phyloP scores from a whole-genome alignment of 1,284 basidiomycete species.

The Heterobasidion occidentale region DNA sequence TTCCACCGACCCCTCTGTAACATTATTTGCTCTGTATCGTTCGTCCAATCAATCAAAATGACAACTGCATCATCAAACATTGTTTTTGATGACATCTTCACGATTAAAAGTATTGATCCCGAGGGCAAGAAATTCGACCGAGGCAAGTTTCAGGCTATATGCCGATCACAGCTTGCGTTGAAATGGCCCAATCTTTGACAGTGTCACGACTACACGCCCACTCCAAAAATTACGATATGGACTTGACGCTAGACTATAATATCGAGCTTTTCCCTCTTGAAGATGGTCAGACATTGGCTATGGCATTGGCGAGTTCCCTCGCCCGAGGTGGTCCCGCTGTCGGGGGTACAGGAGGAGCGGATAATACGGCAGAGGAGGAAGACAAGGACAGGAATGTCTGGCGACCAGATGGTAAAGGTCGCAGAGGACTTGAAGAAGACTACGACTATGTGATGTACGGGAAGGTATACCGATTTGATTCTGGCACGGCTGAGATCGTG shows the following conservation, averaged over 20 bases:
- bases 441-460: slow-evolving; percentile 99
- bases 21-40: too few relatives aligned
- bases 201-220: slow-evolving; percentile 83
- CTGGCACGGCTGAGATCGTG: slow-evolving; percentile 77
- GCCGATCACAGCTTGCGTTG: background rate
- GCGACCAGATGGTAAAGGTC: slow-evolving; percentile 84
- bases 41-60: slow-evolving; percentile 29
- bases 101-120: slow-evolving; percentile 76
- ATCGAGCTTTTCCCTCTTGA: slow-evolving; percentile 77
- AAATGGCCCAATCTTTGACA: slow-evolving; percentile 20
- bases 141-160: slow-evolving; percentile 46
- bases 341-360: slow-evolving; percentile 27
- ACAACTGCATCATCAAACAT: slow-evolving; percentile 61
- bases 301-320: slow-evolving; percentile 83
- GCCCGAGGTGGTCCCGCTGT: slow-evolving; percentile 48
- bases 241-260: slow-evolving; percentile 87
- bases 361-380: slow-evolving; percentile 42
- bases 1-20: too few relatives aligned
- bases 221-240: slow-evolving; percentile 86
- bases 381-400: slow-evolving; percentile 77
- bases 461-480: slow-evolving; percentile 97
- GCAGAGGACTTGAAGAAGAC: slow-evolving; percentile 86
- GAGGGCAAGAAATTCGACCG: slow-evolving; percentile 97
- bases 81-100: slow-evolving; percentile 89
- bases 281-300: slow-evolving; percentile 68